Conservation (phyloP, 2,329 filamentous ascomycete genomes). For the Chaetomium sp. region DNA sequence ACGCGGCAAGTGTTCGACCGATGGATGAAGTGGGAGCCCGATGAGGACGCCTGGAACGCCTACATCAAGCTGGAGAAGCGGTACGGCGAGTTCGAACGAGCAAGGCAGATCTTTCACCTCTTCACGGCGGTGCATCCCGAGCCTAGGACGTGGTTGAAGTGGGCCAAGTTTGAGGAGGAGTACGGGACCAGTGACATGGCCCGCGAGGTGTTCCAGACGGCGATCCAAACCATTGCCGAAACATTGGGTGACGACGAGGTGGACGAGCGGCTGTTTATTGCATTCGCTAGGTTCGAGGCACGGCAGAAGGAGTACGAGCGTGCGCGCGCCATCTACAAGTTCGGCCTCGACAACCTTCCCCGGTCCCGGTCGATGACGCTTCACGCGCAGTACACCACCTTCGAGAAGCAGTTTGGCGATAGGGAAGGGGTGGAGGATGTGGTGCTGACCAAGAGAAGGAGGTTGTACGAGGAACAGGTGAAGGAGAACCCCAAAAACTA, state of each 20-base stretch:
- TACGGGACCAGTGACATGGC: constrained; percentile 87
- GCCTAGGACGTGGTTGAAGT: constrained; percentile 96
- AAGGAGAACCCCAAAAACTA: constrained; percentile 95
- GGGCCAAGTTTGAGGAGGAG: constrained; percentile 96
- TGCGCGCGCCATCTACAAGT: constrained; percentile 92
- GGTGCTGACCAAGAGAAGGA: constrained; percentile 84
- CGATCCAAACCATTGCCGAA: constrained; percentile 84
- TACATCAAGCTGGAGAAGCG: constrained; percentile 97
- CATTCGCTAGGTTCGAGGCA: constrained; percentile 90
- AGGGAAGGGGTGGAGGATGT: constrained; percentile 91
- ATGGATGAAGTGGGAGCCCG: constrained; percentile 98
- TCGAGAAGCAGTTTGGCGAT: constrained; percentile 97
- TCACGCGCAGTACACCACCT: constrained; percentile 92
- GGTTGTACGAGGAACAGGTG: constrained; percentile 90
- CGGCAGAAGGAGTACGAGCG: constrained; percentile 95
- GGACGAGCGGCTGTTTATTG: constrained; percentile 91
- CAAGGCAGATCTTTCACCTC: constrained; percentile 80
- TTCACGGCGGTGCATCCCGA: constrained; percentile 93
- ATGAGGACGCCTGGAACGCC: constrained; percentile 89
- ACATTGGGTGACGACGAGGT: constrained; percentile 89
- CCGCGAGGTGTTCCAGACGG: constrained; percentile 81
- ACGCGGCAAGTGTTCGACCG: constrained; percentile 92
- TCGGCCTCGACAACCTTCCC: constrained; percentile 84
- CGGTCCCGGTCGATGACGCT: constrained; percentile 77
- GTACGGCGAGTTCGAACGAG: constrained; percentile 84